These are phyloP conservation scores for Bipolaris bicolor DNA, from an alignment of 2,329 filamentous ascomycete species.

Conservation along the genomic window DNA sequence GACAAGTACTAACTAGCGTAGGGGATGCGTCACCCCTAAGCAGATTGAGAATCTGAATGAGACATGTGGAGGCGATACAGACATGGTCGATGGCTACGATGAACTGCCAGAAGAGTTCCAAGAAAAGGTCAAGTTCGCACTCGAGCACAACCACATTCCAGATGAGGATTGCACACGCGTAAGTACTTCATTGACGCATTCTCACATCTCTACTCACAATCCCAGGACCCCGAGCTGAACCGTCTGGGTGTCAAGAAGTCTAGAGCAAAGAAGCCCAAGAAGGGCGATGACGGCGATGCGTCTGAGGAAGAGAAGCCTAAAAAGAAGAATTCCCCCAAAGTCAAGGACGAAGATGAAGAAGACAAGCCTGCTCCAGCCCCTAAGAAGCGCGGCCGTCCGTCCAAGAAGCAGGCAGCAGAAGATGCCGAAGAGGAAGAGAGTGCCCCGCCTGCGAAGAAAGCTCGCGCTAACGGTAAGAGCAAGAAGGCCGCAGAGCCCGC, in stretches of 20 bases:
- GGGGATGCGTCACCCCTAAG: conserved; percentile 86
- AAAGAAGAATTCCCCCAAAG: conserved; percentile 50
- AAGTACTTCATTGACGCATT: conserved; percentile 48
- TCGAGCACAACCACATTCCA: conserved; percentile 80
- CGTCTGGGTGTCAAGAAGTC: conserved; percentile 64
- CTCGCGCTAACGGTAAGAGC: conserved; percentile 19
- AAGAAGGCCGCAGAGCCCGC: conserved; percentile 16
- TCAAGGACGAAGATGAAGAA: conserved; percentile 40
- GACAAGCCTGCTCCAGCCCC: conserved; percentile 31
- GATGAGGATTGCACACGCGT: conserved; percentile 89
- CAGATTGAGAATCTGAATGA: conserved; percentile 71
- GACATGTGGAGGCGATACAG: conserved; percentile 63
- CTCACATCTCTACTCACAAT: conserved; percentile 10
- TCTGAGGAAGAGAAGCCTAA: conserved; percentile 47
- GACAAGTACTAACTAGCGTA: conserved; percentile 47
- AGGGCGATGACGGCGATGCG: conserved; percentile 26
- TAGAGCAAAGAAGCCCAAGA: conserved; percentile 39
- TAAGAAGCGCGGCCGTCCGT: conserved; percentile 37
- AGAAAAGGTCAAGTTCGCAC: conserved; percentile 73
- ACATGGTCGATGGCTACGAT: conserved; percentile 79
- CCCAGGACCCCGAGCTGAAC: conserved; percentile 76
- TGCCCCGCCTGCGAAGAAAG: conserved; percentile 27
- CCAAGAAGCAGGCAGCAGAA: conserved; percentile 32
- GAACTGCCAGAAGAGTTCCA: conserved; percentile 72
- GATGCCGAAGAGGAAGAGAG: conserved; percentile 30